These are phyloP conservation scores for Pseudogymnoascus sp. DNA, from an alignment of 2,329 filamentous ascomycete species.

Conservation along the genomic window DNA sequence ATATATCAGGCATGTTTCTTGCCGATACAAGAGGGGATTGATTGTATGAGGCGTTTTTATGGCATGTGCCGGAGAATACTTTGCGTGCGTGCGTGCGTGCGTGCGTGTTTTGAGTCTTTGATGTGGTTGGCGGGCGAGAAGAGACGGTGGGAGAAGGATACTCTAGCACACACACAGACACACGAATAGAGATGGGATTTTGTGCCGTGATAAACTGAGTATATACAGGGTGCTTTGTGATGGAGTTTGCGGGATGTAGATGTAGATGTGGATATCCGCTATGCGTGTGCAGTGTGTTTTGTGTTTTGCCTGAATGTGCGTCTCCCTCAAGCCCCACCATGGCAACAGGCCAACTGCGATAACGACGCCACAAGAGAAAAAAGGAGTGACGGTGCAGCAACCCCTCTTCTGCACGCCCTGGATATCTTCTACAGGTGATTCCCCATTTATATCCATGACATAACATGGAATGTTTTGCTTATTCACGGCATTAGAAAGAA, in stretches of 20 bases:
- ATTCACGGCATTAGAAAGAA: background rate
- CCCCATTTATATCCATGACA: background rate
- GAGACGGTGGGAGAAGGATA: background rate
- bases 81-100: background rate
- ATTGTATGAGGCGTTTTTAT: background rate
- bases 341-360: background rate
- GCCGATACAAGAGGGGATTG: background rate
- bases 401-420: background rate
- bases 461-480: background rate
- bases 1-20: background rate
- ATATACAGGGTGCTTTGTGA: background rate
- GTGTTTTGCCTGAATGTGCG: slow-evolving; percentile 2
- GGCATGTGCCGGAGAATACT: background rate
- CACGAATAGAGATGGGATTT: slow-evolving; percentile 5
- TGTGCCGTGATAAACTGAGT: background rate
- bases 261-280: background rate
- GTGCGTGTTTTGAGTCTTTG: background rate
- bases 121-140: background rate
- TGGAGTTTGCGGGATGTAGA: background rate
- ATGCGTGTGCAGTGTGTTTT: background rate
- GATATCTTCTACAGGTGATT: background rate
- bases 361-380: background rate
- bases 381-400: background rate
- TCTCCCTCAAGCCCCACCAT: background rate
- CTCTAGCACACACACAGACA: background rate